Conservation (phyloP, 1,284 basidiomycete species). For the Volvariella surrecta region DNA sequence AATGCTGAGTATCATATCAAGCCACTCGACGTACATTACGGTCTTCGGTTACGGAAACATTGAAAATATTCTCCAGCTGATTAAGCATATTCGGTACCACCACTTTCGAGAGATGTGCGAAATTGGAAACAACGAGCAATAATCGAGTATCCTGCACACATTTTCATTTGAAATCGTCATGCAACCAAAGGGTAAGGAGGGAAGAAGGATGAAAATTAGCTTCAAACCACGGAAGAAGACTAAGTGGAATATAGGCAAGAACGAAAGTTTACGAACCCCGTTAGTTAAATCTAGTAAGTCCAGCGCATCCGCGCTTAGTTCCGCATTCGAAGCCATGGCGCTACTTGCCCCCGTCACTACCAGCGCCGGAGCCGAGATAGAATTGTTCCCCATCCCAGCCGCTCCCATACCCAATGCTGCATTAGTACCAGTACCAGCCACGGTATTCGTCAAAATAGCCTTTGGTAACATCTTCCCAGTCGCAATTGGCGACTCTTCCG, state of each 20-base stretch:
- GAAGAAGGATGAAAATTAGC: too few relatives aligned
- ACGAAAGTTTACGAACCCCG: constrained; percentile 34
- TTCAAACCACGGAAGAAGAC: not conserved
- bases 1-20: constrained; percentile 4
- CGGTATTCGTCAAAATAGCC: not conserved
- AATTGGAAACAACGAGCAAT: constrained; percentile 86
- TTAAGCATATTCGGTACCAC: constrained; percentile 76
- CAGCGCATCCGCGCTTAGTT: constrained; percentile 32
- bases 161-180: not conserved
- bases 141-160: constrained; percentile 71
- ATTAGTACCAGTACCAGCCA: not conserved
- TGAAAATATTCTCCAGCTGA: constrained; percentile 76
- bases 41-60: constrained; percentile 70
- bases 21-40: constrained; percentile 39
- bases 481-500: constrained; percentile 54
- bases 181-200: too few relatives aligned
- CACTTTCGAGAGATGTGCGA: constrained; percentile 64
- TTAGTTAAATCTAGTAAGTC: constrained; percentile 55
- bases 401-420: too few relatives aligned
- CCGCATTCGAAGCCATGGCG: too few relatives aligned
- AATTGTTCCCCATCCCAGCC: too few relatives aligned
- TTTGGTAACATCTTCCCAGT: constrained; percentile 25
- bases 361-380: too few relatives aligned
- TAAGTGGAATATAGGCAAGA: too few relatives aligned
- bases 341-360: too few relatives aligned